A percentile compares a stretch with the other conserved stretches of the same genome.
Conservation (phyloP, 225 moss, liverwort and hornwort species). For the Pleurozium schreberi region DNA sequence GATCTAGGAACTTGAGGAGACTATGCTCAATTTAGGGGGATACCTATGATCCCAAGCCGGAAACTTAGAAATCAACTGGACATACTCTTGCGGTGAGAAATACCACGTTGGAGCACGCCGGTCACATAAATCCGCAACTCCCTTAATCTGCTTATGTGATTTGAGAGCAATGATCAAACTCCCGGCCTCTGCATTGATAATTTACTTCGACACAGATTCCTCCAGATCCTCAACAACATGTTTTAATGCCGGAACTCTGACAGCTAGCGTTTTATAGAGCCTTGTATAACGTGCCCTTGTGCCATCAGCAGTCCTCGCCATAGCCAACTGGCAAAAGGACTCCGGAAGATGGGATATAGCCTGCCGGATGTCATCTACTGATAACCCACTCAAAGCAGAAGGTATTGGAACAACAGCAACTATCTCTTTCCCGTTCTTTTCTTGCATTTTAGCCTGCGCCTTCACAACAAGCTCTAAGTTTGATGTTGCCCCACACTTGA, state of each 20-base stretch:
- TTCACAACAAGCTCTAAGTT: constrained; percentile 87
- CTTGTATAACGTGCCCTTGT: constrained; percentile 78
- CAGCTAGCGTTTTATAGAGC: constrained; percentile 80
- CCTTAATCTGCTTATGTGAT: not conserved
- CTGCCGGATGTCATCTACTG: constrained; percentile 77
- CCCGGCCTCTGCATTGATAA: not conserved
- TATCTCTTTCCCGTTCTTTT: constrained; percentile 69
- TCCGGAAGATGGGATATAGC: constrained; percentile 82
- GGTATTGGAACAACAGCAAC: constrained; percentile 86
- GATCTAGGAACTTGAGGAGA: not conserved
- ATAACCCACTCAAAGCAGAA: constrained; percentile 59
- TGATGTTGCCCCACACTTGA: constrained; percentile 96
- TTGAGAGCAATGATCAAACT: not conserved
- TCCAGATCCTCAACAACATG: constrained; percentile 36
- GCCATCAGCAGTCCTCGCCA: constrained; percentile 90
- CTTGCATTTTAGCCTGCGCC: constrained; percentile 75
- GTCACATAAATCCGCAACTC: not conserved
- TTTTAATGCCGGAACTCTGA: constrained; percentile 77
- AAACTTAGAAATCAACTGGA: not conserved
- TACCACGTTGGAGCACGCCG: not conserved
- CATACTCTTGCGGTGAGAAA: not conserved
- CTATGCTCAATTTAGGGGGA: not conserved
- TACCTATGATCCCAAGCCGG: not conserved
- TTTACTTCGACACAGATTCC: constrained; percentile 18
- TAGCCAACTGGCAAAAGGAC: constrained; percentile 80